A percentile compares a stretch with the other conserved stretches of the same genome.
These are phyloP conservation scores for Magnusiomyces paraingens DNA, from an alignment of 1,139 yeast genomes.

Conservation along the genomic window DNA sequence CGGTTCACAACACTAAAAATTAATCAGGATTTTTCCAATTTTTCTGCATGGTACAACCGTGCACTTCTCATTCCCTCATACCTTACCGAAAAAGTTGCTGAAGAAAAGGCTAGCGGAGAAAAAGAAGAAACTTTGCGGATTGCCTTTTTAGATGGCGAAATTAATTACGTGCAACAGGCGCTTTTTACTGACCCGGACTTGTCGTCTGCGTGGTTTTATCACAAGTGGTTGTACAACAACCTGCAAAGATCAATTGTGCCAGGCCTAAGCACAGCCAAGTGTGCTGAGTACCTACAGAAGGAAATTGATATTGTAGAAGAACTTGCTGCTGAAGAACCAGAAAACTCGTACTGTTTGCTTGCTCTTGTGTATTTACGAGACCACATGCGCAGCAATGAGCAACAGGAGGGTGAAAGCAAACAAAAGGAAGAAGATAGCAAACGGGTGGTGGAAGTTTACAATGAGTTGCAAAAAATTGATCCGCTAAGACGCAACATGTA, in stretches of 20 bases:
- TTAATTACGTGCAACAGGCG: slow-evolving; percentile 70
- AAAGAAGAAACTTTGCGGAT: slow-evolving; percentile 26
- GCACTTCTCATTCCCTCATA: slow-evolving; percentile 58
- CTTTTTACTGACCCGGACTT: slow-evolving; percentile 91
- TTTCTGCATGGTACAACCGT: slow-evolving; percentile 94
- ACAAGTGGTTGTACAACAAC: slow-evolving; percentile 55
- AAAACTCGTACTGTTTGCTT: slow-evolving; percentile 36
- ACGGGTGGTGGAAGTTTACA: slow-evolving; percentile 32
- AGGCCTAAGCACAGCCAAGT: slow-evolving; percentile 22
- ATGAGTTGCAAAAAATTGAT: slow-evolving; percentile 51
- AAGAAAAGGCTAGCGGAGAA: background rate
- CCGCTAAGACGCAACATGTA: slow-evolving; percentile 53
- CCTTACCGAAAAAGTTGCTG: slow-evolving; percentile 27
- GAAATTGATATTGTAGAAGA: slow-evolving; percentile 32
- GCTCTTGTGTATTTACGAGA: slow-evolving; percentile 26
- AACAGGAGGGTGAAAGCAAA: slow-evolving; percentile 14
- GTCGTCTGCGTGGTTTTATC: slow-evolving; percentile 86
- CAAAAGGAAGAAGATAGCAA: slow-evolving; percentile 19
- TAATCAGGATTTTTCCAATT: slow-evolving; percentile 79
- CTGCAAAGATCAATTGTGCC: slow-evolving; percentile 44
- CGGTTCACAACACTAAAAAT: slow-evolving; percentile 73
- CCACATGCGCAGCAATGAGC: slow-evolving; percentile 13
- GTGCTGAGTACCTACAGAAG: slow-evolving; percentile 24
- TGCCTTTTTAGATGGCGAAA: slow-evolving; percentile 48
- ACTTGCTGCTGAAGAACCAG: slow-evolving; percentile 36